Evolutionary conservation across 306 rosid genomes (phyloP).

Genomic region (Cicer arietinum): DNA sequence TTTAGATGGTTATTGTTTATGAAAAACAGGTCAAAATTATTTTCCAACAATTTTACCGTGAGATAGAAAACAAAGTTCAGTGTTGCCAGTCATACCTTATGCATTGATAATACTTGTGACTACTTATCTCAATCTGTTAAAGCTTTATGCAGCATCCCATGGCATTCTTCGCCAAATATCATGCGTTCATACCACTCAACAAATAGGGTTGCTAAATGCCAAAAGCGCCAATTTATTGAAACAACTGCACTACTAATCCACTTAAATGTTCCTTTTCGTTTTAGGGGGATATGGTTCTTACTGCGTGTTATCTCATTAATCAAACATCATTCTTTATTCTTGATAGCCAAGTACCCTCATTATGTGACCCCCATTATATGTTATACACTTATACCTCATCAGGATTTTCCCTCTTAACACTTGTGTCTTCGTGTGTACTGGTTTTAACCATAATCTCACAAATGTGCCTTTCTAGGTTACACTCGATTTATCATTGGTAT

Average conservation of each 20-base stretch:
- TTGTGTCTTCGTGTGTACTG: no score
- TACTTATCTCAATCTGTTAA: neutral
- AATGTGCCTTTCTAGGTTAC: neutral
- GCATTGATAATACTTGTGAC: neutral
- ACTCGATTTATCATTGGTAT: neutral
- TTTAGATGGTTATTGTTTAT: neutral
- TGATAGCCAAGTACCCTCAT: neutral
- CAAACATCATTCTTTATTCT: neutral
- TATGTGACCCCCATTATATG: neutral
- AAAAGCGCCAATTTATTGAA: neutral
- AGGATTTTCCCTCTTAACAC: neutral
- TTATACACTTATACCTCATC: neutral
- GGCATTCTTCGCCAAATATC: neutral
- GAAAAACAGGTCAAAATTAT: neutral
- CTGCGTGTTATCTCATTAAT: neutral
- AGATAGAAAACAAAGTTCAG: neutral
- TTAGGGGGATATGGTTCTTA: neutral
- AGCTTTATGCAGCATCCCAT: conserved; percentile 4
- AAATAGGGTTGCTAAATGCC: neutral
- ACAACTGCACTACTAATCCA: neutral
- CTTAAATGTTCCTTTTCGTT: neutral
- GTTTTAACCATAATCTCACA: neutral
- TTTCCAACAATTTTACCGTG: neutral
- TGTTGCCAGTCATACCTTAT: neutral
- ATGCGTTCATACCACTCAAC: neutral